Evolutionary conservation across 805 yeast genomes (phyloP), one percentile per base, ranked within the genome.

Genomic region (Candida takata): DNA sequence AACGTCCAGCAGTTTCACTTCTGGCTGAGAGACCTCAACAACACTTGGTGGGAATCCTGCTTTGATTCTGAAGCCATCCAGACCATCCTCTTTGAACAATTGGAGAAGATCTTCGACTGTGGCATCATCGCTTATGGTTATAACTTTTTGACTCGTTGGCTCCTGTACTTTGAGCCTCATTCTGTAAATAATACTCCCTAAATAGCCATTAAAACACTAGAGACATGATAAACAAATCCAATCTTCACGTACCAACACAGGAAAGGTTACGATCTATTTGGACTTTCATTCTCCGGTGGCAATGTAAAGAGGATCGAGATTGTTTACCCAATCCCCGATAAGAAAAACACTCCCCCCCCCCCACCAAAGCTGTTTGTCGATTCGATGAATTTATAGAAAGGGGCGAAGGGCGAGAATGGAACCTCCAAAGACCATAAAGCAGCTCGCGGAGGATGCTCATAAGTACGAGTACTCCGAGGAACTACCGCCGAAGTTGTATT

Each of bases 1-100:
- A 6, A 67, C 42, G 3, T 64, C 70, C 3, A 43, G 51, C 10
- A 76, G 42, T 9, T 48, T 38, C 8, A 38, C 38, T 11, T 33
- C 26, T 9, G 38, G 41, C 17, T 53, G 53, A 5, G 42, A 39
- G 7, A 65, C 39, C 18, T 60, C 62, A 3, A 79, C 37, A 2
- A 57, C 42, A 40, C 62, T 69, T 1, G 84, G 84, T 1, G 88
- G 90, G 49, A 69, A 80, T 3, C 88, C 87, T 31, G 47, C 56
- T 41, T 70, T 69, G 34, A 79, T 52, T 18, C 40, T 52, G 6
- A 40, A 21, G 3, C 13, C 42, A 16, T 32, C 41, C 8, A 6
- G 4, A 3, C 19, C 24, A n/a, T 26, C 29, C 4, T 33, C 35
- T 0, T 21, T 38, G 3, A 33, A 37, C n/a, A 57, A 29, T 4